phyloP scores from a whole-genome alignment of 2,329 filamentous ascomycete genomes.

The Magnaporthales sp. region DNA sequence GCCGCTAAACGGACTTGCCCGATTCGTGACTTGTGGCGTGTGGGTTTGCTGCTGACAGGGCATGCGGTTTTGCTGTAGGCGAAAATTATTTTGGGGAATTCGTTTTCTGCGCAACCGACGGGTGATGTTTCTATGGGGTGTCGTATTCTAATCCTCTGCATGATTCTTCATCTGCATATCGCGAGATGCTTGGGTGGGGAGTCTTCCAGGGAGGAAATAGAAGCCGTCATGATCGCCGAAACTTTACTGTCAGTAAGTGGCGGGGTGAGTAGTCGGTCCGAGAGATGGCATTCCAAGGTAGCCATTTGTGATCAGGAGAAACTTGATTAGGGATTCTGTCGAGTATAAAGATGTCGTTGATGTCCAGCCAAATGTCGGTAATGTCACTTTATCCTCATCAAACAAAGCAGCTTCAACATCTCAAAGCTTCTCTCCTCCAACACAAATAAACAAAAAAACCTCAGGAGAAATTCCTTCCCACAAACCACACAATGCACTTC shows the following conservation, averaged over 20 bases:
- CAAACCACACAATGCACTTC: constrained; percentile 6
- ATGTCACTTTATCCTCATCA: neutral
- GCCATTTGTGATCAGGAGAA: neutral
- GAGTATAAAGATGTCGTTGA: neutral
- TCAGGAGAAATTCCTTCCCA: neutral
- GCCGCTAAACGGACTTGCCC: neutral
- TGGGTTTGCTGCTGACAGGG: neutral
- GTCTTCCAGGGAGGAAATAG: neutral
- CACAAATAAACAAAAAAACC: neutral
- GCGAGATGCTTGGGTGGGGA: neutral
- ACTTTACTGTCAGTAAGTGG: neutral
- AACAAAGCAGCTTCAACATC: neutral
- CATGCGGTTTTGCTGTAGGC: neutral
- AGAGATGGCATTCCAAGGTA: neutral
- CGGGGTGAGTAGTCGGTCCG: neutral
- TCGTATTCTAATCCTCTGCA: neutral
- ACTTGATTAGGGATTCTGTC: neutral
- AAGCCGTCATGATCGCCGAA: neutral
- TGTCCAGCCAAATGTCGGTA: neutral
- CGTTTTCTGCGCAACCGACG: no score
- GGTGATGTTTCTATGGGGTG: no score
- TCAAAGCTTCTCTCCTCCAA: neutral
- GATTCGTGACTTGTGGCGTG: neutral
- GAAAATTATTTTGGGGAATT: no score
- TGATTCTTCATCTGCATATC: neutral